These are phyloP conservation scores for Erodium texanum DNA, from an alignment of 441 rosid species.

Conservation along the genomic window DNA sequence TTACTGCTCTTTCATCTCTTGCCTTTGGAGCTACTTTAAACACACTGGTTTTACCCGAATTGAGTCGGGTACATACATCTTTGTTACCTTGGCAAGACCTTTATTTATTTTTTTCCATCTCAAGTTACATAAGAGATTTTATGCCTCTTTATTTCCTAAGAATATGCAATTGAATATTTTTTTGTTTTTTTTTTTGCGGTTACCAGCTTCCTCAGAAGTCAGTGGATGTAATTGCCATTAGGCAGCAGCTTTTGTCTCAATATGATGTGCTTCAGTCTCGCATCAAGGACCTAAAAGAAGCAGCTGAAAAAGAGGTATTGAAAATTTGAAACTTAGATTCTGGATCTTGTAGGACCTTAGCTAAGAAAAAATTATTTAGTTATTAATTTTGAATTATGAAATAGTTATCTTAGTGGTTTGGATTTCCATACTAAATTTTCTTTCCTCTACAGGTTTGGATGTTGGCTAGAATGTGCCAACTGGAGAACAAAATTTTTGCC, in stretches of 20 bases:
- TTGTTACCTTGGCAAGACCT: not conserved
- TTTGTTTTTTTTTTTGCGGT: constrained; percentile 14
- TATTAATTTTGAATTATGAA: not conserved
- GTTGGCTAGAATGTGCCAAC: constrained; percentile 93
- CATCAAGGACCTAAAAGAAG: constrained; percentile 66
- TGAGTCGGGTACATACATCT: constrained; percentile 49
- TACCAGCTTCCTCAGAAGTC: constrained; percentile 79
- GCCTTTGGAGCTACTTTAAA: constrained; percentile 68
- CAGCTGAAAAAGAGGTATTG: constrained; percentile 75
- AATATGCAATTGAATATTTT: not conserved
- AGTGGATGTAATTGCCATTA: constrained; percentile 56
- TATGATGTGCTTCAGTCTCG: constrained; percentile 82
- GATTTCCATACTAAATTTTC: not conserved
- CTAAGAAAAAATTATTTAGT: no score
- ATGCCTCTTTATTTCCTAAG: not conserved
- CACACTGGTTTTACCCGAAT: constrained; percentile 47
- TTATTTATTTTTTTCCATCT: not conserved
- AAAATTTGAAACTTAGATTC: no score
- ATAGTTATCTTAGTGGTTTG: not conserved
- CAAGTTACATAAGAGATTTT: not conserved
- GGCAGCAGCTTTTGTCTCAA: constrained; percentile 79
- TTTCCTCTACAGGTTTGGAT: constrained; percentile 62
- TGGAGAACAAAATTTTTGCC: constrained; percentile 90
- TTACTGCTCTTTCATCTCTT: constrained; percentile 61
- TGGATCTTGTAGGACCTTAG: no score